Evolutionary conservation across 73 alveolate genomes (phyloP).

Genomic region (Tetrahymena borealis): DNA sequence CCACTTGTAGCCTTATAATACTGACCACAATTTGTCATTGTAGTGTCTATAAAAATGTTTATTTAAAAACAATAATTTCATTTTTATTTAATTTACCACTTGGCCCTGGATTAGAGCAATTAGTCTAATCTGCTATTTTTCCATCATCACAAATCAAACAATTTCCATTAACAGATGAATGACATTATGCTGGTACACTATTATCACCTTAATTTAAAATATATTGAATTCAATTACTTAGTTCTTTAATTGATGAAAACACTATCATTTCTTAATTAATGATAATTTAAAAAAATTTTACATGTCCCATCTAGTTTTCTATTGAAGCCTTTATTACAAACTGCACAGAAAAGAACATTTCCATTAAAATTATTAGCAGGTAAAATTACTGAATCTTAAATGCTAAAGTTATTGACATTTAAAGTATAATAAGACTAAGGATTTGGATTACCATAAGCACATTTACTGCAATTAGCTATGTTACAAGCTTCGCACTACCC

Average conservation of each 20-base stretch:
- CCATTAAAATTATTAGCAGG: not conserved
- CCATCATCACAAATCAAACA: not conserved
- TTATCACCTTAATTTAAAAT: not conserved
- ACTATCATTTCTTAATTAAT: too few relatives aligned
- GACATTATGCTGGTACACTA: not conserved
- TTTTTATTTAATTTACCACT: not conserved
- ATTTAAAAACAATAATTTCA: not conserved
- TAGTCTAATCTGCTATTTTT: not conserved
- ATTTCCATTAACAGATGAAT: not conserved
- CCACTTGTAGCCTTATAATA: not conserved
- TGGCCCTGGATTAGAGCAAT: not conserved
- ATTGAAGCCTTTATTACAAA: not conserved
- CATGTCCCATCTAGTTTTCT: not conserved
- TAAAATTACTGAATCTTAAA: not conserved
- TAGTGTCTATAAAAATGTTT: not conserved
- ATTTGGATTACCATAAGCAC: not conserved
- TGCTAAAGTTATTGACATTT: not conserved
- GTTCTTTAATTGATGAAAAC: not conserved
- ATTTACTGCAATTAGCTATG: not conserved
- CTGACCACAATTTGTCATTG: not conserved
- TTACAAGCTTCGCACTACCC: not conserved
- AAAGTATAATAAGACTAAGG: not conserved
- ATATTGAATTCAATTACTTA: not conserved
- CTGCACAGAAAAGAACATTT: not conserved
- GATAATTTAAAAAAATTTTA: not conserved